A percentile compares a stretch with the other conserved stretches of the same genome.
These are phyloP conservation scores for Phytophthora foliorum DNA, from an alignment of 352 stramenopile species.

Conservation along the genomic window DNA sequence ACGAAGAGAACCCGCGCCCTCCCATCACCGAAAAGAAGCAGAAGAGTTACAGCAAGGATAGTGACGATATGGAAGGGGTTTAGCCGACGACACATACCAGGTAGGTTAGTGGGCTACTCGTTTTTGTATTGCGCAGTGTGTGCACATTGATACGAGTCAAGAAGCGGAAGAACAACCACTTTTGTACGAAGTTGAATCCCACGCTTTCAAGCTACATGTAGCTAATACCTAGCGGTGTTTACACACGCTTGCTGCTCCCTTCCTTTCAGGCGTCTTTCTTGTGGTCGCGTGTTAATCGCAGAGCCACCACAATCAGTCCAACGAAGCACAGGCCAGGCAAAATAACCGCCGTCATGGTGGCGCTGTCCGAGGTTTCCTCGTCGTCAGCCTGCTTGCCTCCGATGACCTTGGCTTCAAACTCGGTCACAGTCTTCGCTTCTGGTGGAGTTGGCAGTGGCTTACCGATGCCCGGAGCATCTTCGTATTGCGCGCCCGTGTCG, in stretches of 20 bases:
- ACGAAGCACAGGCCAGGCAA: slow-evolving; percentile 66
- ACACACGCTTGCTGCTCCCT: slow-evolving; percentile 12
- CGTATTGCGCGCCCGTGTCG: slow-evolving; percentile 42
- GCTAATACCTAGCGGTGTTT: slow-evolving; percentile 14
- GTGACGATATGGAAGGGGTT: slow-evolving; percentile 62
- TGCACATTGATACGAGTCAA: slow-evolving; percentile 17
- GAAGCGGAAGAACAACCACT: slow-evolving; percentile 11
- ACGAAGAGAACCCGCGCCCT: slow-evolving; percentile 65
- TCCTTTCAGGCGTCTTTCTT: slow-evolving; percentile 74
- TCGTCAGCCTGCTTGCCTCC: slow-evolving; percentile 42
- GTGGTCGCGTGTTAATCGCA: slow-evolving; percentile 71
- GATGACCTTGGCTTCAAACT: slow-evolving; percentile 52
- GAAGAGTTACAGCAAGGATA: slow-evolving; percentile 51
- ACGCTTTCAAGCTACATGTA: slow-evolving; percentile 8
- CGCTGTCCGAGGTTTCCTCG: slow-evolving; percentile 14
- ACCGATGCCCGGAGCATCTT: slow-evolving; percentile 74
- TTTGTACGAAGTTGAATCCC: slow-evolving; percentile 23
- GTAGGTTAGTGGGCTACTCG: slow-evolving; percentile 20
- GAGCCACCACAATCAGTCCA: slow-evolving; percentile 56
- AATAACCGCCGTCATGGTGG: slow-evolving; percentile 47
- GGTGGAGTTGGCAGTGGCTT: slow-evolving; percentile 45
- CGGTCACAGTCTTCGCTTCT: slow-evolving; percentile 45
- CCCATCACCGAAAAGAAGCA: slow-evolving; percentile 48
- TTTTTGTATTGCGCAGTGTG: slow-evolving; percentile 27
- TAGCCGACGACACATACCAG: slow-evolving; percentile 26